Conservation (phyloP, 192 early-diverging fungal species). For the Podila horticola region DNA sequence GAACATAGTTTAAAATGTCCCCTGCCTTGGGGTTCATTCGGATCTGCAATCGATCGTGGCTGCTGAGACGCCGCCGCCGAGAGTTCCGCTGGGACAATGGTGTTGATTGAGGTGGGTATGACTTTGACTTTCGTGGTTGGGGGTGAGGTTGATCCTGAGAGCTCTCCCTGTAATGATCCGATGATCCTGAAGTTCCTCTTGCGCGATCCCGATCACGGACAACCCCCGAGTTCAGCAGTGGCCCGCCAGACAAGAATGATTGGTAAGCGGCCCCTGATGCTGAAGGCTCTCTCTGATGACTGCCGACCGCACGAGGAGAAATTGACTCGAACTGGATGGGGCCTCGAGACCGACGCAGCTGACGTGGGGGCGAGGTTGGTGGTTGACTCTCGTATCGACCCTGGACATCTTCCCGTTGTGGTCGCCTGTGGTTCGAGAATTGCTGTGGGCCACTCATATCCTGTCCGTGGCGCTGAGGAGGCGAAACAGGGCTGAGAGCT, state of each 20-base stretch:
- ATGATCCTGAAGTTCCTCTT: not conserved
- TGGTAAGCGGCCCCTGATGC: not conserved
- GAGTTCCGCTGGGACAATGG: not conserved
- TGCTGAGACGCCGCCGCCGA: conserved; percentile 17
- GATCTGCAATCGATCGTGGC: conserved; percentile 37
- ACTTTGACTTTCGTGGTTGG: conserved; percentile 24
- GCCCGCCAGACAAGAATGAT: not conserved
- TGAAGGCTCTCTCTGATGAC: not conserved
- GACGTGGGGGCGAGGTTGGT: not conserved
- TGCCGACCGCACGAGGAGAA: not conserved
- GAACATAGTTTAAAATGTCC: conserved; percentile 24
- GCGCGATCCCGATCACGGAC: not conserved
- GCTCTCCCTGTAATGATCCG: not conserved
- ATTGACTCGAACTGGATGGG: conserved; percentile 3
- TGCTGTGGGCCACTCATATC: not conserved
- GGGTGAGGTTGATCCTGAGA: not conserved
- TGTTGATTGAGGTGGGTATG: conserved; percentile 5
- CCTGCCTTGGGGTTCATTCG: conserved; percentile 38
- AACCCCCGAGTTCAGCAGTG: not conserved
- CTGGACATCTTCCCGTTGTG: not conserved
- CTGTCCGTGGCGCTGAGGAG: not conserved
- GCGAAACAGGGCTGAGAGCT: not conserved
- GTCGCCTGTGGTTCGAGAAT: not conserved
- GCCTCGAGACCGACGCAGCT: not conserved
- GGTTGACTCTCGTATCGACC: not conserved